Percentiles rank a stretch among this genome's conserved stretches.
Conservation (phyloP, 352 stramenopile species). For the Globisporangium ultimum region DNA sequence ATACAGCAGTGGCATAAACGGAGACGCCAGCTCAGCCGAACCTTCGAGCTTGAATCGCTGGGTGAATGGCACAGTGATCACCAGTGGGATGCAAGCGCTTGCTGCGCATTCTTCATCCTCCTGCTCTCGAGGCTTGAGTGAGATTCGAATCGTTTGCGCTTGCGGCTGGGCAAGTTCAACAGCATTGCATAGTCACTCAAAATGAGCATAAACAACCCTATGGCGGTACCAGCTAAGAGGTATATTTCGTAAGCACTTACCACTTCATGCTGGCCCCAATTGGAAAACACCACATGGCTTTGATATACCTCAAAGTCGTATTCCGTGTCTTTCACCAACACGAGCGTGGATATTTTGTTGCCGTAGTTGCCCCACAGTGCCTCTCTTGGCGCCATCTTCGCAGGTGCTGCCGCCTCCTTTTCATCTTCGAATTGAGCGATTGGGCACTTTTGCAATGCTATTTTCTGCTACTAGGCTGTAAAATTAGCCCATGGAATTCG, state of each 20-base stretch:
- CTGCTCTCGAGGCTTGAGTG: slow-evolving; percentile 5
- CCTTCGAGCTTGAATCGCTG: slow-evolving; percentile 34
- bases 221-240: no score
- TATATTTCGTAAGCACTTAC: background rate
- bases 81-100: slow-evolving; percentile 25
- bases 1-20: slow-evolving; percentile 25
- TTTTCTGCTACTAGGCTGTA: background rate
- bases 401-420: background rate
- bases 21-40: slow-evolving; percentile 3
- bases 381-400: slow-evolving; percentile 5
- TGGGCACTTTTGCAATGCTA: background rate
- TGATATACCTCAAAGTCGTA: slow-evolving; percentile 23
- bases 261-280: slow-evolving; percentile 17
- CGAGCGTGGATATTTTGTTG: slow-evolving; percentile 23
- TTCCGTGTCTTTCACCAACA: slow-evolving; percentile 28
- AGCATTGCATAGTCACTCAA: background rate
- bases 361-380: background rate
- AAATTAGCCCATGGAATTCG: background rate
- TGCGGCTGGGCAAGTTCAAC: background rate
- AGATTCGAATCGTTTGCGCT: slow-evolving; percentile 9
- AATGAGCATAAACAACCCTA: background rate
- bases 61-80: slow-evolving; percentile 50
- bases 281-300: slow-evolving; percentile 14
- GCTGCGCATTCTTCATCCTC: background rate
- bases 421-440: background rate